Evolutionary conservation across 192 early-diverging fungal genomes (phyloP).

Genomic region (Funneliformis mosseae): DNA sequence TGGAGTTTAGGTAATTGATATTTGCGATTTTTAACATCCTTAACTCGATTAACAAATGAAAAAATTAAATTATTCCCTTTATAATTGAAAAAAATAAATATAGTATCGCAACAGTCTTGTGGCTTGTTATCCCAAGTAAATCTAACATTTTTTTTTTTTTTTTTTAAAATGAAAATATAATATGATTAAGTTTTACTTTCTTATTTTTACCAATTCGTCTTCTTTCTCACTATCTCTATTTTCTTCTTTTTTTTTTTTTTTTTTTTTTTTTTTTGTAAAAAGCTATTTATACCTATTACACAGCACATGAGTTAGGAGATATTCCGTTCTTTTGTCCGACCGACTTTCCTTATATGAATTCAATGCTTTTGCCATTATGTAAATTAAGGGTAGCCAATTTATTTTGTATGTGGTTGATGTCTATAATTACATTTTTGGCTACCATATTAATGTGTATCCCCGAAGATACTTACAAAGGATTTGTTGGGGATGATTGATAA

Average conservation of each 20-base stretch:
- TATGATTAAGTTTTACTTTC: too few species aligned
- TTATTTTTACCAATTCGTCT: too few species aligned
- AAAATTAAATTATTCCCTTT: too few species aligned
- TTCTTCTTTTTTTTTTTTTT: neutral
- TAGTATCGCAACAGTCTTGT: neutral
- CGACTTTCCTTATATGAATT: neutral
- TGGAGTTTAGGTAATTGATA: neutral
- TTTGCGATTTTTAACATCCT: neutral
- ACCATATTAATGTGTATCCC: neutral
- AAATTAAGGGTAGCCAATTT: neutral
- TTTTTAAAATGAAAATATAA: too few species aligned
- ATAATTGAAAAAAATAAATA: neutral
- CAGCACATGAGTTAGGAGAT: neutral
- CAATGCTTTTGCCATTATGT: neutral
- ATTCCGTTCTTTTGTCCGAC: neutral
- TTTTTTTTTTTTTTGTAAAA: neutral
- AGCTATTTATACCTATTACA: neutral
- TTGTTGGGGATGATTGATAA: neutral
- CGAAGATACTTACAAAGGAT: neutral
- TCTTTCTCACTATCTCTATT: neutral
- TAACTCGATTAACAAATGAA: too few species aligned
- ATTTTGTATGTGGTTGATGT: constrained; percentile 16
- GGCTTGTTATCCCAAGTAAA: neutral
- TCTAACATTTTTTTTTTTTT: neutral
- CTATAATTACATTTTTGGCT: neutral